A percentile compares a stretch with the other conserved stretches of the same genome.
Conservation (phyloP, 2,329 filamentous ascomycete genomes). For the Claviceps sp. region DNA sequence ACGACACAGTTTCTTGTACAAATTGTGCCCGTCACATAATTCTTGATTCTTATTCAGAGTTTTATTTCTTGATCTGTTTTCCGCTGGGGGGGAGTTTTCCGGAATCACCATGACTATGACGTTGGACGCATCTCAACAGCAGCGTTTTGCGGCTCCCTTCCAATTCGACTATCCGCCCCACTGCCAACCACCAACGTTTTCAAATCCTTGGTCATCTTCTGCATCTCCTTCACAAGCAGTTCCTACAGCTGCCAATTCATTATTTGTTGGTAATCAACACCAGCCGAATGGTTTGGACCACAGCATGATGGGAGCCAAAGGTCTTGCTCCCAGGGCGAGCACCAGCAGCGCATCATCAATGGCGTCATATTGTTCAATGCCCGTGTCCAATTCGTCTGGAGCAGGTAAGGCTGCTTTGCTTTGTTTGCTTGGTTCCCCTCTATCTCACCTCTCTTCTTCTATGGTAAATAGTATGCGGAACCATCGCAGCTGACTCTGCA, state of each 20-base stretch:
- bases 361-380: conserved; percentile 58
- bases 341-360: conserved; percentile 45
- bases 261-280: conserved; percentile 47
- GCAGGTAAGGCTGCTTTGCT: conserved; percentile 39
- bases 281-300: conserved; percentile 31
- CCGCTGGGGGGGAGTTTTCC: background rate
- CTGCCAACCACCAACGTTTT: conserved; percentile 57
- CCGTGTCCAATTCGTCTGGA: conserved; percentile 54
- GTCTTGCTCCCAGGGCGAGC: conserved; percentile 37
- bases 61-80: background rate
- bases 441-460: background rate
- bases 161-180: conserved; percentile 59
- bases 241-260: conserved; percentile 41
- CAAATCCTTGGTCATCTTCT: conserved; percentile 71
- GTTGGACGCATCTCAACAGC: conserved; percentile 69
- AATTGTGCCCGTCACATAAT: background rate
- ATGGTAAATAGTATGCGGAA: background rate
- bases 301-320: conserved; percentile 36
- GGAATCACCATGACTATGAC: conserved; percentile 75
- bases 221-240: conserved; percentile 28
- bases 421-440: background rate
- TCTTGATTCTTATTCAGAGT: too few species aligned
- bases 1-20: background rate
- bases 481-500: conserved; percentile 38
- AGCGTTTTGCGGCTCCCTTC: conserved; percentile 59